Evolutionary conservation across 306 rosid genomes (phyloP), one percentile per base, ranked within the genome.

Genomic region (Acacia crassicarpa): DNA sequence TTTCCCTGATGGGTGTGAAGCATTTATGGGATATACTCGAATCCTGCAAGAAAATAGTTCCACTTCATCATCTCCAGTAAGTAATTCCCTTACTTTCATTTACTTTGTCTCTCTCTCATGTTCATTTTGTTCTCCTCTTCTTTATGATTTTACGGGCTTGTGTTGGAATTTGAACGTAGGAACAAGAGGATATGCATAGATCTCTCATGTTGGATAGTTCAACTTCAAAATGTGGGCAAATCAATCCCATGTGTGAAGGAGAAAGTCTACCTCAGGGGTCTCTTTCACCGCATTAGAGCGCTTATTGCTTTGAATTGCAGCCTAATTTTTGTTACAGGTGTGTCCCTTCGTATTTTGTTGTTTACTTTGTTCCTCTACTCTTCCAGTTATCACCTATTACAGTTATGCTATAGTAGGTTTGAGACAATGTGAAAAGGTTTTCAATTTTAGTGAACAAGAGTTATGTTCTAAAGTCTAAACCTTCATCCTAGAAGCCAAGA

Each of bases 171-270:
- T 74, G 86, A 74, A 48, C 66, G 11, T 73, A 93, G 98, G 92
- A 93, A 93, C 88, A 93, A 93, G 82, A 86, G 90, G 81, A 74
- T 93, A 76, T 91, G 98, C 89, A 87, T 93, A 75, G 98, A 93
- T 83, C 91, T 93, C 25, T 93, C 98, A 2, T 93, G 97, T 72
- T 93, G 98, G 98, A 83, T 91, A 83, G 97, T 93, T 83, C 92
- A 91, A 83, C 92, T 93, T 84, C 90, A 89, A 32, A 90, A 69
- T 27, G 98, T 81, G 74, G 85, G 88, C 86, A 91, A 90, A 83
- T 89, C 92, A 0, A 89, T 84, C 81, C 78, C 83, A 30, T 88
- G 83, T 68, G 19, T 83, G 77, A 89, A 85, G 65, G 88, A 89
- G 80, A 93, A 89, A 81, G 77, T 83, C 48, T 85, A 88, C 82